A percentile compares a stretch with the other conserved stretches of the same genome.
Evolutionary conservation across 2,329 filamentous ascomycete species (phyloP).

Genomic region (Coleophoma cylindrospora): DNA sequence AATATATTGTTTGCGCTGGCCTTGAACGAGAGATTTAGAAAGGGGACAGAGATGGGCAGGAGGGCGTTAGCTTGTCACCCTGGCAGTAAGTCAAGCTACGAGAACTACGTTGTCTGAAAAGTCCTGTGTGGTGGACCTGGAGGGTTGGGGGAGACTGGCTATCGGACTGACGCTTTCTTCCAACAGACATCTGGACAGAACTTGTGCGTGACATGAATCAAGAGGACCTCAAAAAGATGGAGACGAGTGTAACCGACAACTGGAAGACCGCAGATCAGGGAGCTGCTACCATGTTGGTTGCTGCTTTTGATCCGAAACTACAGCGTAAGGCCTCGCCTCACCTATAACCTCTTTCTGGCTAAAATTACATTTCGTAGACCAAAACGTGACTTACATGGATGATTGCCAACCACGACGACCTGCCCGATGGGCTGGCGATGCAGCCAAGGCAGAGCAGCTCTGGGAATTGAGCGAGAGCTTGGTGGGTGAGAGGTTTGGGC

Average conservation of each 20-base stretch:
- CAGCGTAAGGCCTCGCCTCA: neutral
- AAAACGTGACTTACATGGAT: constrained; percentile 9
- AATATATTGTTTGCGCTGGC: constrained; percentile 27
- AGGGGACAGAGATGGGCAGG: neutral
- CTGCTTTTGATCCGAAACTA: constrained; percentile 13
- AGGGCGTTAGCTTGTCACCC: constrained; percentile 12
- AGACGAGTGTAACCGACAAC: constrained; percentile 4
- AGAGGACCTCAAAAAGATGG: constrained; percentile 5
- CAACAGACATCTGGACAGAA: constrained; percentile 12
- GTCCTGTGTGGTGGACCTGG: too few relatives aligned
- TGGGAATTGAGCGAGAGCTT: constrained; percentile 14
- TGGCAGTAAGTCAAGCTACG: constrained; percentile 9
- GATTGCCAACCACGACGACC: constrained; percentile 10
- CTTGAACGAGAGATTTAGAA: constrained; percentile 8
- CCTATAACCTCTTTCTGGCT: neutral
- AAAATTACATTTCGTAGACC: neutral
- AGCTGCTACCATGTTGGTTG: constrained; percentile 11
- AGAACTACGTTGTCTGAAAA: too few relatives aligned
- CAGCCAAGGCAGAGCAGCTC: constrained; percentile 10
- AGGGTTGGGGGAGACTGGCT: too few relatives aligned
- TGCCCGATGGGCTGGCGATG: constrained; percentile 9
- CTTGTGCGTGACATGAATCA: constrained; percentile 8
- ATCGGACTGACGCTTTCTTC: neutral
- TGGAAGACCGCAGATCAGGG: constrained; percentile 15
- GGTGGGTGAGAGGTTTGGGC: constrained; percentile 5